Base-by-base conservation (phyloP, 495 filamentous ascomycete genomes). In the Ascodesmis nigricans region DNA sequence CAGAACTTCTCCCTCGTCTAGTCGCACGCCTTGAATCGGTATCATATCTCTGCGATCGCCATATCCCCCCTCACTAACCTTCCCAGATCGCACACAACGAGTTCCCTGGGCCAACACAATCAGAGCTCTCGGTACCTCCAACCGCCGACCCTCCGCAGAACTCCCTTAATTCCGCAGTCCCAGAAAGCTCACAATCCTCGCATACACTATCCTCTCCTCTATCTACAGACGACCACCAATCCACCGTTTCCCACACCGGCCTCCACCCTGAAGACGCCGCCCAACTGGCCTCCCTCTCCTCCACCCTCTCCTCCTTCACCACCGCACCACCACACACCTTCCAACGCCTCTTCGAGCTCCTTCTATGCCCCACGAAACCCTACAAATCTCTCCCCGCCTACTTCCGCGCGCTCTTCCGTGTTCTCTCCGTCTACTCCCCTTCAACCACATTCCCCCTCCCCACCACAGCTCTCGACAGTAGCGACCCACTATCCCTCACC, bases 291-390 rank as follows among this genome's bases (percentile, higher is more conserved):
- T 70, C 69, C 18, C 78, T 87, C 31, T 69, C 64, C 16, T 63
- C 59, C 3, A 72, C 67, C n/a, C 60, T 97, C 26, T 61, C 56
- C 23, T 65, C 66, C 40, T 97, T 97, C 56, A 23, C 64, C 18
- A 56, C 60, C 0, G 67, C 78, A 39, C 87, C 87, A 1, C 87
- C 87, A 0, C 81, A 95, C 50, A 95, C 87, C 0, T 64, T 91
- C 33, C 87, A 97, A 56, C 76, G 87, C 27, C 65, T 97, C 21
- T 68, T 87, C 13, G 87, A 97, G 61, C 75, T 97, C n/a, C 61
- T 93, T 24, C 62, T 87, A 8, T 52, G 53, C 11, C 87, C 87
- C 4, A 73, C 58, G 24, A 58, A 64, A 26, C 79, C 91, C 54
- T 93, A 97, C 56, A 63, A 63, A 20, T 73, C 69, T 20, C 63